Conservation (phyloP, 1,284 basidiomycete species). For the Mycosarcoma maydis region DNA sequence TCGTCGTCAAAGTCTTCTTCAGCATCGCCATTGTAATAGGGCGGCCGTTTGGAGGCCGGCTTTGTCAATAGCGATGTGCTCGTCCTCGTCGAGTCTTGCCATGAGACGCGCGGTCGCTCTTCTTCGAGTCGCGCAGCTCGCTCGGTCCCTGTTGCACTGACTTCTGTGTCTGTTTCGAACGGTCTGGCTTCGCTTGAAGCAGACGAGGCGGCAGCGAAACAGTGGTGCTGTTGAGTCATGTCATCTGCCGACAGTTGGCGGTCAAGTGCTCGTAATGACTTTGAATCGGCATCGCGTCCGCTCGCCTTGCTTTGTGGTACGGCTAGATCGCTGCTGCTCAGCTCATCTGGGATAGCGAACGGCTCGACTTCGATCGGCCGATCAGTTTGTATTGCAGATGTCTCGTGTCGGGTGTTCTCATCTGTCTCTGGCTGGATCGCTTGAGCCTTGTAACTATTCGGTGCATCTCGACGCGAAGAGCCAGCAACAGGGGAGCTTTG, state of each 20-base stretch:
- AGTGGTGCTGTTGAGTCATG: background rate
- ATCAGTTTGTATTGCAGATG: background rate
- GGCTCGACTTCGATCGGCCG: slow-evolving; percentile 10
- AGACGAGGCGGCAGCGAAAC: background rate
- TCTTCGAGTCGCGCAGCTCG: background rate
- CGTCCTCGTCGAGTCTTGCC: slow-evolving; percentile 15
- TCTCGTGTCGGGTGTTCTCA: background rate
- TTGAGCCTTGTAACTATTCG: background rate
- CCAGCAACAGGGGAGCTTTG: background rate
- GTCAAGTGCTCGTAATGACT: too few relatives aligned
- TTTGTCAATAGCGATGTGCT: background rate
- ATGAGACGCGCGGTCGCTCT: slow-evolving; percentile 33
- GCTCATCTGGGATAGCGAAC: slow-evolving; percentile 27
- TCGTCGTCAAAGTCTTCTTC: slow-evolving; percentile 11
- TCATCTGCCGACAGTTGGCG: too few relatives aligned
- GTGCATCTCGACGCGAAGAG: background rate
- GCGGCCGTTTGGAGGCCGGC: slow-evolving; percentile 18
- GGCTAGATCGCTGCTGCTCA: too few relatives aligned
- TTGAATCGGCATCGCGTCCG: too few relatives aligned
- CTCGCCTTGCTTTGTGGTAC: too few relatives aligned
- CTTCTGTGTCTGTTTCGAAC: background rate
- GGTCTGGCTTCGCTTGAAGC: background rate
- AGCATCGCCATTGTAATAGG: background rate
- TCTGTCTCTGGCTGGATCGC: background rate
- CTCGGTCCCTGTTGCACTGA: background rate